Percentiles rank a stretch among this genome's conserved stretches.
Conservation (phyloP, 2,329 filamentous ascomycete genomes). For the Podosphaera xanthii region DNA sequence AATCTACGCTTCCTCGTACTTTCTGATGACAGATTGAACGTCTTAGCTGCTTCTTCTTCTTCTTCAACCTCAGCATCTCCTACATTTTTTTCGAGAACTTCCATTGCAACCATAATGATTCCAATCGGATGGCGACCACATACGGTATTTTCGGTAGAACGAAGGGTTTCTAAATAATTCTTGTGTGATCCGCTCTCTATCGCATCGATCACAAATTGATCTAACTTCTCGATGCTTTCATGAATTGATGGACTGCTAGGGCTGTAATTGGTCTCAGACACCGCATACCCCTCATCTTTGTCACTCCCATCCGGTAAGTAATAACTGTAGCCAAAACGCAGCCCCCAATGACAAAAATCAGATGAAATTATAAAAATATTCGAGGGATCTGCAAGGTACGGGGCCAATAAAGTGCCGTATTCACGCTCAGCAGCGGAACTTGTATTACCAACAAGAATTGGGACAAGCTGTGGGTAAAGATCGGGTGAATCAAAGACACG, state of each 20-base stretch:
- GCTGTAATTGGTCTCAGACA: constrained; percentile 13
- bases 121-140: constrained; percentile 92
- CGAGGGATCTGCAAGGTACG: constrained; percentile 50
- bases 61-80: no score
- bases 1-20: constrained; percentile 21
- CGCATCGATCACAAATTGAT: constrained; percentile 63
- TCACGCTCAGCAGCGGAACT: constrained; percentile 38
- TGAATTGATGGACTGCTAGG: constrained; percentile 38
- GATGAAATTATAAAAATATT: constrained; percentile 79
- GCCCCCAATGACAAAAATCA: constrained; percentile 94
- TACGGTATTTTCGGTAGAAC: constrained; percentile 66
- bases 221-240: constrained; percentile 62
- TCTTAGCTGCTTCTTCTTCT: no score
- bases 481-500: constrained; percentile 25
- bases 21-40: no score
- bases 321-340: constrained; percentile 60
- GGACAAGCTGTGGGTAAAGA: constrained; percentile 52
- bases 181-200: constrained; percentile 56
- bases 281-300: constrained; percentile 14
- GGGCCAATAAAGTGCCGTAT: constrained; percentile 48
- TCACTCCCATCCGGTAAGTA: constrained; percentile 35
- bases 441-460: constrained; percentile 67
- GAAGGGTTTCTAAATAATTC: constrained; percentile 44
- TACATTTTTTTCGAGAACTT: constrained; percentile 26
- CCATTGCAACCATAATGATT: constrained; percentile 70